phyloP scores from a whole-genome alignment of 106 monocot species.

The Dioscorea zingiberensis region DNA sequence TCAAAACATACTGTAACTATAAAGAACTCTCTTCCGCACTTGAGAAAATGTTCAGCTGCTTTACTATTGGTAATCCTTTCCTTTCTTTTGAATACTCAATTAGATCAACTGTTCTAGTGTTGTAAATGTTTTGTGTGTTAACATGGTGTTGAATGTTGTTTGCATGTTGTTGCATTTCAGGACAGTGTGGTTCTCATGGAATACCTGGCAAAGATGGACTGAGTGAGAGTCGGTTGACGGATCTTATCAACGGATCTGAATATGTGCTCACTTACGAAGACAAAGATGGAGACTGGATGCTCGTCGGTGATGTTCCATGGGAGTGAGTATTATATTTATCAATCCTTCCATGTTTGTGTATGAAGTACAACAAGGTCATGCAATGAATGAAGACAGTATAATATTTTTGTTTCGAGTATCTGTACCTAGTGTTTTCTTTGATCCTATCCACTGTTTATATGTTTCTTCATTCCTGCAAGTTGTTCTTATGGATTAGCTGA shows the following conservation, averaged over 20 bases:
- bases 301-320: constrained; percentile 42
- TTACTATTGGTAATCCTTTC: constrained; percentile 52
- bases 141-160: constrained; percentile 13
- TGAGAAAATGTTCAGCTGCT: constrained; percentile 74
- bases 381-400: no score
- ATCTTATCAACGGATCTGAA: constrained; percentile 48
- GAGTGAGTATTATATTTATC: constrained; percentile 19
- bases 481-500: no score
- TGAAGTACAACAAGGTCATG: no score
- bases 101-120: no score
- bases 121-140: background rate
- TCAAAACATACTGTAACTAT: constrained; percentile 43
- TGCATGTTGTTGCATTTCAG: constrained; percentile 25
- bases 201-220: constrained; percentile 36
- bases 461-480: no score
- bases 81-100: no score
- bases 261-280: constrained; percentile 61
- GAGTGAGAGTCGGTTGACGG: constrained; percentile 35
- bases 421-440: no score
- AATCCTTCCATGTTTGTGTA: no score
- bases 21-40: constrained; percentile 56
- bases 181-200: constrained; percentile 48
- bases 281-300: constrained; percentile 39
- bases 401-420: no score
- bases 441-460: no score